Evolutionary conservation across 78 protist species (phyloP).

Genomic region (Cavenderia fasciculata): DNA sequence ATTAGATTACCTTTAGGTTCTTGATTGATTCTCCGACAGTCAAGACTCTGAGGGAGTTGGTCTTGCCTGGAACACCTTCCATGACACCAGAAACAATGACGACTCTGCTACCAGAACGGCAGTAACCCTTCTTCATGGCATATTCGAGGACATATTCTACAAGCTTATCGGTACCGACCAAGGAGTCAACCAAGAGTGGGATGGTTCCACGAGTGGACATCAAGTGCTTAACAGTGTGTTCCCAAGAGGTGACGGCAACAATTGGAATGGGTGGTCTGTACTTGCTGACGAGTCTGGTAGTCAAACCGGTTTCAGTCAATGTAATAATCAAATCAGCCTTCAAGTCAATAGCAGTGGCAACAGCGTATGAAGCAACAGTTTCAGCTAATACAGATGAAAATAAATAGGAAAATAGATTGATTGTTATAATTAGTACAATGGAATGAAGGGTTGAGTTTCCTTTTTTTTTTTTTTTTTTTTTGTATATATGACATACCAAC

Average conservation of each 20-base stretch:
- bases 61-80: slow-evolving; percentile 80
- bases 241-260: slow-evolving; percentile 75
- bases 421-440: background rate
- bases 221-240: slow-evolving; percentile 63
- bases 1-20: slow-evolving; percentile 16
- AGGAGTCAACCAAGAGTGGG: slow-evolving; percentile 66
- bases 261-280: slow-evolving; percentile 81
- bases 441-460: background rate
- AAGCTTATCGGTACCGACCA: slow-evolving; percentile 66
- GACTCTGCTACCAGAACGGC: slow-evolving; percentile 52
- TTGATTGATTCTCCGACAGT: slow-evolving; percentile 46
- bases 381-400: slow-evolving; percentile 10
- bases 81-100: slow-evolving; percentile 77
- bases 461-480: background rate
- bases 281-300: slow-evolving; percentile 77
- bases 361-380: slow-evolving; percentile 79
- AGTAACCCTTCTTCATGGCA: slow-evolving; percentile 65
- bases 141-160: slow-evolving; percentile 49
- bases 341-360: slow-evolving; percentile 73
- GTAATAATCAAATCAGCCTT: slow-evolving; percentile 76
- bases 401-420: background rate
- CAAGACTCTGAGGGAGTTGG: slow-evolving; percentile 50
- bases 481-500: background rate
- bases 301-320: slow-evolving; percentile 77
- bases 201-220: slow-evolving; percentile 75